Evolutionary conservation across 2,329 filamentous ascomycete species (phyloP).

Genomic region (Beauveria medogensis): DNA sequence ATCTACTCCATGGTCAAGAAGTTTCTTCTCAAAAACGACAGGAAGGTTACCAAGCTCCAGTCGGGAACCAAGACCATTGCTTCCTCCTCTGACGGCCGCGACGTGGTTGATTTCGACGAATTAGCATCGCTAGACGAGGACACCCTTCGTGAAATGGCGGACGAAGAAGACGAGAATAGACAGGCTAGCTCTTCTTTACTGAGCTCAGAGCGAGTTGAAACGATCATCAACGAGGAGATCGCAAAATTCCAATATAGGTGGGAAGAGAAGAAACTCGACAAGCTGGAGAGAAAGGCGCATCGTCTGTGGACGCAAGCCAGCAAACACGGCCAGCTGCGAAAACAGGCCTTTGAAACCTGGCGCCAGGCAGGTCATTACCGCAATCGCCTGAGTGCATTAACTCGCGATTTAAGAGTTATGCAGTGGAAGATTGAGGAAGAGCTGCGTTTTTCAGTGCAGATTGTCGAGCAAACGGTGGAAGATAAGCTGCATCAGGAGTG

Average conservation of each 20-base stretch:
- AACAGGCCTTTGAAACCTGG: constrained; percentile 28
- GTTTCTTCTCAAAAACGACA: constrained; percentile 26
- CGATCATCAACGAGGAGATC: constrained; percentile 47
- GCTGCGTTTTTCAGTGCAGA: constrained; percentile 46
- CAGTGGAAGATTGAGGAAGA: constrained; percentile 45
- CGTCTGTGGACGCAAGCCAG: constrained; percentile 53
- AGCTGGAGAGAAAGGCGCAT: constrained; percentile 47
- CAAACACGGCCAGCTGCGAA: constrained; percentile 24
- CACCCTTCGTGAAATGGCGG: constrained; percentile 54
- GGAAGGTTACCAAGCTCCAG: constrained; percentile 11
- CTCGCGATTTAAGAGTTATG: constrained; percentile 41
- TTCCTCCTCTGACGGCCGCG: constrained; percentile 21
- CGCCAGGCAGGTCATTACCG: constrained; percentile 34
- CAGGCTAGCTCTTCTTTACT: neutral
- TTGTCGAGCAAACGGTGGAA: constrained; percentile 57
- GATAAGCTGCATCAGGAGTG: constrained; percentile 48
- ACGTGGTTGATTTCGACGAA: constrained; percentile 36
- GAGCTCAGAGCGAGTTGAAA: constrained; percentile 29
- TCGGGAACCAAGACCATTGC: neutral
- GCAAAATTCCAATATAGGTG: constrained; percentile 44
- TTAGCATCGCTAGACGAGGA: constrained; percentile 39
- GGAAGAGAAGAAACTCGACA: constrained; percentile 49
- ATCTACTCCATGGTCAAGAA: constrained; percentile 33
- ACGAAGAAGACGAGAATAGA: constrained; percentile 36
- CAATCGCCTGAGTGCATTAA: constrained; percentile 47